Percentiles rank a stretch among this genome's conserved stretches.
Evolutionary conservation across 805 yeast species (phyloP).

Genomic region (Saccharomyces paradoxus): DNA sequence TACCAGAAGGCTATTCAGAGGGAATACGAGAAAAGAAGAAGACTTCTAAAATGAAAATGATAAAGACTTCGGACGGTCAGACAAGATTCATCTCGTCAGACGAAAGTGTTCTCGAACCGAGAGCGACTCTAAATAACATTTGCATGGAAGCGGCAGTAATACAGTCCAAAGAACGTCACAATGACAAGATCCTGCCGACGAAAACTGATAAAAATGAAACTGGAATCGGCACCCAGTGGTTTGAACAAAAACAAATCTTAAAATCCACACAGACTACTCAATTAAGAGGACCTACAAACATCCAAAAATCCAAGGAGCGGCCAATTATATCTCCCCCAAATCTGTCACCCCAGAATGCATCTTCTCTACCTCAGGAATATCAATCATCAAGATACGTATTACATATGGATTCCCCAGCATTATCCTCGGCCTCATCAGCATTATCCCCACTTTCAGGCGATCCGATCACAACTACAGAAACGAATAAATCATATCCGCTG

Average conservation of each 20-base stretch:
- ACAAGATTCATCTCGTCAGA: conserved; percentile 31
- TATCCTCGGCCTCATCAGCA: not conserved
- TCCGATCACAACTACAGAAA: not conserved
- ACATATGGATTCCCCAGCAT: not conserved
- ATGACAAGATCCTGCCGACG: not conserved
- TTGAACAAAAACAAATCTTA: not conserved
- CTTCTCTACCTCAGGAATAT: not conserved
- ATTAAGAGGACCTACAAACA: not conserved
- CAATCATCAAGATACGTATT: not conserved
- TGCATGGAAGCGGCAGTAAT: not conserved
- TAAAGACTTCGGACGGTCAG: conserved; percentile 23
- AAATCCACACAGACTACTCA: not conserved
- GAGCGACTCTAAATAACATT: not conserved
- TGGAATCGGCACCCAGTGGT: not conserved
- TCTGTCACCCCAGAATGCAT: not conserved
- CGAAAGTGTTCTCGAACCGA: conserved; percentile 11
- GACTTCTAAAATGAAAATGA: conserved; percentile 23
- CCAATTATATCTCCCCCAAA: not conserved
- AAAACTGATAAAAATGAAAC: not conserved
- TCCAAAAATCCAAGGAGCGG: not conserved
- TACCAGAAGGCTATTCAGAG: conserved; percentile 33
- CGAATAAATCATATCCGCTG: not conserved
- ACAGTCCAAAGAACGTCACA: not conserved
- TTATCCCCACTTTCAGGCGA: not conserved
- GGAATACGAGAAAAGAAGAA: conserved; percentile 13